A percentile compares a stretch with the other conserved stretches of the same genome.
Evolutionary conservation across 1,139 yeast genomes (phyloP).

Genomic region (Candida mesenterica): DNA sequence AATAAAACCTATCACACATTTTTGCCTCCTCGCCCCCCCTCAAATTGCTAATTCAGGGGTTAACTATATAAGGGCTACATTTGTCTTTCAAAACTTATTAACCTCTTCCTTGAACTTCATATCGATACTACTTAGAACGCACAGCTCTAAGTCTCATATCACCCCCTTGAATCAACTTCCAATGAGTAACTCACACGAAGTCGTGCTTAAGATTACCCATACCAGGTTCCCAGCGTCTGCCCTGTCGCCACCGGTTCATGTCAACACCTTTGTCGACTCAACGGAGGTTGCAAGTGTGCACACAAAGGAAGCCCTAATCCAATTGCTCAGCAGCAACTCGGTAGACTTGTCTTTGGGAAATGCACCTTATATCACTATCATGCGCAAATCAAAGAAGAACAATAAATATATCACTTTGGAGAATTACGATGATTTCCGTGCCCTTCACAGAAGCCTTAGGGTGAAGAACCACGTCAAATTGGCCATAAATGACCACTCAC

Average conservation of each 20-base stretch:
- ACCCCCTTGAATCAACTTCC: too few species aligned
- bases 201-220: conserved; percentile 13
- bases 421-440: conserved; percentile 40
- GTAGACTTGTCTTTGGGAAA: conserved; percentile 9
- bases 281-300: conserved; percentile 9
- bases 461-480: conserved; percentile 42
- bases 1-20: too few species aligned
- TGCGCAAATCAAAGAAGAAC: conserved; percentile 45
- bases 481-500: conserved; percentile 23
- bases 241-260: conserved; percentile 4
- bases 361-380: conserved; percentile 10
- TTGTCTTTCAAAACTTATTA: too few species aligned
- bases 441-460: conserved; percentile 45
- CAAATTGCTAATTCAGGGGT: background rate
- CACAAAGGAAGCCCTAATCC: conserved; percentile 13
- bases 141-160: too few species aligned
- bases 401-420: conserved; percentile 42
- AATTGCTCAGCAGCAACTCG: conserved; percentile 11
- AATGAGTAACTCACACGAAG: too few species aligned
- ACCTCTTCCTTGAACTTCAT: too few species aligned
- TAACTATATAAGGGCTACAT: background rate
- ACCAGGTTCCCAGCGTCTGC: conserved; percentile 8
- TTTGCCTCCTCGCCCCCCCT: background rate
- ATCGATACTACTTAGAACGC: too few species aligned
- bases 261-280: conserved; percentile 6